Evolutionary conservation across 306 rosid genomes (phyloP).

Genomic region (Pyrus pyrifolia): DNA sequence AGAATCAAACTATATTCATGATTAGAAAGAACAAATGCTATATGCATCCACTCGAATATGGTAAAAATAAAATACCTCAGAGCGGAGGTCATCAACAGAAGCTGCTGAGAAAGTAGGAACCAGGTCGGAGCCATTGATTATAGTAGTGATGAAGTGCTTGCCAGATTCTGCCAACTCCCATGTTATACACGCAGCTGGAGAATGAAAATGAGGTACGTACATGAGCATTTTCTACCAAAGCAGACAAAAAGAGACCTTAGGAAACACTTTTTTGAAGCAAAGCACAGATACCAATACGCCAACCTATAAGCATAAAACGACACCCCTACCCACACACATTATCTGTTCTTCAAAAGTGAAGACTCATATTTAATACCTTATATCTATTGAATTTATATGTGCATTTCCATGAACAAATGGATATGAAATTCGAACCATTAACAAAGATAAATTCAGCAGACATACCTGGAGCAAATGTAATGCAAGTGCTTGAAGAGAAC

Average conservation of each 20-base stretch:
- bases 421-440: not conserved
- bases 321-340: not conserved
- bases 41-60: slow-evolving; percentile 9
- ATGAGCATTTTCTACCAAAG: not conserved
- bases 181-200: slow-evolving; percentile 97
- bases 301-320: not conserved
- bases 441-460: slow-evolving; percentile 4
- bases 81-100: slow-evolving; percentile 83
- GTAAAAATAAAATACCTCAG: slow-evolving; percentile 52
- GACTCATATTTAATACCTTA: not conserved
- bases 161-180: slow-evolving; percentile 98
- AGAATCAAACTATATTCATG: not conserved
- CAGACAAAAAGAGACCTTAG: not conserved
- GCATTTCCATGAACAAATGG: not conserved
- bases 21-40: not conserved
- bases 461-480: slow-evolving; percentile 93
- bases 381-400: not conserved
- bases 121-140: slow-evolving; percentile 84
- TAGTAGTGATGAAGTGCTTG: slow-evolving; percentile 78
- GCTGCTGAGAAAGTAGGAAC: slow-evolving; percentile 97
- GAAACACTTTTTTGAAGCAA: not conserved
- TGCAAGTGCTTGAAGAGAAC: slow-evolving; percentile 61
- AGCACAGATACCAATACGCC: not conserved
- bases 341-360: not conserved
- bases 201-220: slow-evolving; percentile 19